Evolutionary conservation across 805 yeast genomes (phyloP).

Genomic region (Candida koratica): DNA sequence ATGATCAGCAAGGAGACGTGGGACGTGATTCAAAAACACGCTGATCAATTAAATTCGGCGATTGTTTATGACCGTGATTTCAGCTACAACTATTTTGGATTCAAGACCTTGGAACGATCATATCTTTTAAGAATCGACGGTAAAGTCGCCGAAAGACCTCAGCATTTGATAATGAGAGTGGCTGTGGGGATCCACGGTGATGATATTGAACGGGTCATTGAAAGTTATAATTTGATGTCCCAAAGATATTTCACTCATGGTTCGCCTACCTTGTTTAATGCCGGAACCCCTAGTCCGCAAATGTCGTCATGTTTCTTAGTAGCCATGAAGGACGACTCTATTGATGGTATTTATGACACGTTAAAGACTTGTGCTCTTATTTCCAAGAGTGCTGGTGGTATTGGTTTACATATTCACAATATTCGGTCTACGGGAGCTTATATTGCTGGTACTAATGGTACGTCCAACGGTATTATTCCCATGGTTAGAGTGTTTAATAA

Average conservation of each 20-base stretch:
- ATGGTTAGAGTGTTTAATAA: conserved; percentile 62
- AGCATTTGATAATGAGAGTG: conserved; percentile 59
- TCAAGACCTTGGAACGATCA: conserved; percentile 58
- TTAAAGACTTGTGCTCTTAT: conserved; percentile 59
- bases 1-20: conserved; percentile 43
- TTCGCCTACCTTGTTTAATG: conserved; percentile 58
- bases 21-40: conserved; percentile 32
- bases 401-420: conserved; percentile 59
- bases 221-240: conserved; percentile 57
- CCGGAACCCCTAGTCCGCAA: conserved; percentile 58
- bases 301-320: conserved; percentile 62
- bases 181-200: conserved; percentile 58
- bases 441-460: conserved; percentile 61
- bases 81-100: conserved; percentile 56
- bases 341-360: conserved; percentile 60
- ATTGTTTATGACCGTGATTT: conserved; percentile 49
- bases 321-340: conserved; percentile 61
- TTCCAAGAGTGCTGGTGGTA: conserved; percentile 62
- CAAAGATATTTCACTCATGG: conserved; percentile 58
- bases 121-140: conserved; percentile 53
- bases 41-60: conserved; percentile 44
- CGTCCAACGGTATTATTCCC: conserved; percentile 59
- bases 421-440: conserved; percentile 57
- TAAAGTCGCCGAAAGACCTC: conserved; percentile 59
- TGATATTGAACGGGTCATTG: conserved; percentile 49